These are phyloP conservation scores for Diaporthe sp. DNA, from an alignment of 2,329 filamentous ascomycete genomes.

Conservation along the genomic window DNA sequence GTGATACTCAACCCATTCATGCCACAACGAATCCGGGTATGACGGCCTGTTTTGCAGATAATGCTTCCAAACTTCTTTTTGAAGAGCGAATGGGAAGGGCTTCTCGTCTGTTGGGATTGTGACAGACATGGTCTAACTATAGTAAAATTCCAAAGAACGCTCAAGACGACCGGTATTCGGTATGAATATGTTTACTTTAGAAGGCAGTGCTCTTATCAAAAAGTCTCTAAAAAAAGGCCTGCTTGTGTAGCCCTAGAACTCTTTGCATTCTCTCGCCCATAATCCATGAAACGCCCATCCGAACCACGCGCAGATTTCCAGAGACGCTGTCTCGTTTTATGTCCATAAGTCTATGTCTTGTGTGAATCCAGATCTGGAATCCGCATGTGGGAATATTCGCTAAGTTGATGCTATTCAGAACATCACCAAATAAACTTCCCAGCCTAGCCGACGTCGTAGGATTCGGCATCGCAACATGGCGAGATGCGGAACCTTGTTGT, in stretches of 20 bases:
- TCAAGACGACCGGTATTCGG: too few species aligned
- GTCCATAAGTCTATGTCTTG: neutral
- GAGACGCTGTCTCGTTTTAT: neutral
- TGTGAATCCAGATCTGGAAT: neutral
- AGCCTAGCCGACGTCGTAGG: neutral
- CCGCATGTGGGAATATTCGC: neutral
- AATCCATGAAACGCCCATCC: too few species aligned
- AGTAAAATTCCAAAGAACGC: neutral
- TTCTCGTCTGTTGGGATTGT: neutral
- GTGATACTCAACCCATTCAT: slow-evolving; percentile 34
- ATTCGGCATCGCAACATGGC: neutral
- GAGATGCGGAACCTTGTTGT: slow-evolving; percentile 7
- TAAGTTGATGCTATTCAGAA: neutral
- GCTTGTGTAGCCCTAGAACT: too few species aligned
- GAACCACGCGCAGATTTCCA: neutral
- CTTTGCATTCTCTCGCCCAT: neutral
- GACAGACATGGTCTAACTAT: neutral
- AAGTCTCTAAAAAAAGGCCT: neutral
- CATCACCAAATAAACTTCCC: neutral
- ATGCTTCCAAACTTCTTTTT: slow-evolving; percentile 30
- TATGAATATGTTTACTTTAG: neutral
- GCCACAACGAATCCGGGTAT: slow-evolving; percentile 35
- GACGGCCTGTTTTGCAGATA: slow-evolving; percentile 33
- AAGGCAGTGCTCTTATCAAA: neutral
- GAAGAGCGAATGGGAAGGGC: neutral